phyloP scores from a whole-genome alignment of 306 rosid genomes.

The Malus domestica region DNA sequence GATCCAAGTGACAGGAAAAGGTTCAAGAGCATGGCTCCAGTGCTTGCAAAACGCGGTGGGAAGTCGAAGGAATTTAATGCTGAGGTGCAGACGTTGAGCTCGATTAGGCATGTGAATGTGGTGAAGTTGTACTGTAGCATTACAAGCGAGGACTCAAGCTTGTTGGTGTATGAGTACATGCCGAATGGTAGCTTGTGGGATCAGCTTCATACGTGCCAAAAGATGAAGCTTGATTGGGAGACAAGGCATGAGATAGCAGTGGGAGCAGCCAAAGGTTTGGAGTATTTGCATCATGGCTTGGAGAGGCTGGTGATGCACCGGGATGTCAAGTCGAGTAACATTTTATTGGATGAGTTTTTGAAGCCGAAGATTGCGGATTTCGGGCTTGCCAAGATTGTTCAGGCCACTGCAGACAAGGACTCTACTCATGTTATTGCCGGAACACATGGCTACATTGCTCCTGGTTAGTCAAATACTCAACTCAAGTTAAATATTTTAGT shows the following conservation, averaged over 20 bases:
- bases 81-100: constrained; percentile 74
- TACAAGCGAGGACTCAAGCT: constrained; percentile 79
- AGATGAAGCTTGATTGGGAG: constrained; percentile 90
- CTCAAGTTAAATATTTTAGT: neutral
- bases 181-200: constrained; percentile 95
- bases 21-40: constrained; percentile 41
- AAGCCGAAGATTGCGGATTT: constrained; percentile 93
- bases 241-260: constrained; percentile 68
- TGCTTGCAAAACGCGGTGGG: constrained; percentile 31
- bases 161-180: constrained; percentile 81
- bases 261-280: constrained; percentile 90
- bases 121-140: constrained; percentile 89
- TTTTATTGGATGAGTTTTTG: constrained; percentile 73
- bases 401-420: constrained; percentile 34
- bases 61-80: constrained; percentile 66
- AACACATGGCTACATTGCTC: constrained; percentile 91
- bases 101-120: constrained; percentile 87
- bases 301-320: constrained; percentile 78
- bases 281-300: constrained; percentile 79
- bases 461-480: constrained; percentile 37
- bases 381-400: constrained; percentile 80
- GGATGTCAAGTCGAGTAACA: constrained; percentile 89
- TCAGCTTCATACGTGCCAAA: constrained; percentile 47
- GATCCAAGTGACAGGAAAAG: constrained; percentile 22
- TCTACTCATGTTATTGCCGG: constrained; percentile 82